Evolutionary conservation across 371 early-diverging fungal genomes (phyloP), one percentile per base, ranked within the genome.

Genomic region (Syncephalastrum racemosum): DNA sequence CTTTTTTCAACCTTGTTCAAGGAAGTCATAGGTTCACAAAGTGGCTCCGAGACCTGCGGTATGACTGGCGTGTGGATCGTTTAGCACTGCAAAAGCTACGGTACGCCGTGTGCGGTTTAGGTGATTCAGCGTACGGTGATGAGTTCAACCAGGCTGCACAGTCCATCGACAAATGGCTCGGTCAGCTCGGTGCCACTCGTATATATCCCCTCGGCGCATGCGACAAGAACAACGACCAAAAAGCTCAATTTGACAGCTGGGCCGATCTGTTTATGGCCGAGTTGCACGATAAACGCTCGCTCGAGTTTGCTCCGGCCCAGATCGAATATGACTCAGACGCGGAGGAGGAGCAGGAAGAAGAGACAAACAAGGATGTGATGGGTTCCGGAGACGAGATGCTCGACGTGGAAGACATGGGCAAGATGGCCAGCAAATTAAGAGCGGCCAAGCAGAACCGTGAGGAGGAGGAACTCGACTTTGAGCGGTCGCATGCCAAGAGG

Each of bases 381-480:
- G 68, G 54, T 14, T 73, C 73, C 0, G 83, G 72, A 18, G 82
- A 82, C 43, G 87, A 83, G 51, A 80, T 90, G 79, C 71, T 90
- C n/a, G 90, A 90, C 65, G 50, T 90, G 44, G 90, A 90, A 66
- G 90, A 89, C 56, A 82, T 89, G 80, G 89, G 89, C 36, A 69
- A 70, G 12, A 77, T 87, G 65, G 89, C 88, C 1, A 64, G 67
- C 42, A 83, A 83, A 53, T 72, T 86, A 24, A 78, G 79, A 56
- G 77, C 70, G 19, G 85, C 83, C 19, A 84, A 83, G 58, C 68
- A 65, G 23, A 69, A 73, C 25, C 73, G 80, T 51, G 80, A 70
- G 1, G 77, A 82, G 51, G 84, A 87, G 56, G 87, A 88, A 36
- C 77, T 76, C 31, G 80, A 66, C 18, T 73, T 64, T 56, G 73